Conservation (phyloP, 2,329 filamentous ascomycete genomes). For the Pestalotiopsis sp. region DNA sequence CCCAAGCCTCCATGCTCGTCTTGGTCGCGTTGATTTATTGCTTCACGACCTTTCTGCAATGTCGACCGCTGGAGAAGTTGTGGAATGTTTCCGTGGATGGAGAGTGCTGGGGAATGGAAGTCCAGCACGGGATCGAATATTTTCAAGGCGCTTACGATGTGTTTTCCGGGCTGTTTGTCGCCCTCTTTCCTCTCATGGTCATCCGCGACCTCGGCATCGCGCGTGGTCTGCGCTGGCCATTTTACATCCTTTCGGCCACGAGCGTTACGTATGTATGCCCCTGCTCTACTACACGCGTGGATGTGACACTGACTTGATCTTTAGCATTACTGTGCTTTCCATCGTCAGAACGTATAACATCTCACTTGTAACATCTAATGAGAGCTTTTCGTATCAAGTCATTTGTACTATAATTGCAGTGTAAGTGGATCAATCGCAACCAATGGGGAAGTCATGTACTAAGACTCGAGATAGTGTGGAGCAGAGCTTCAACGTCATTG, state of each 20-base stretch:
- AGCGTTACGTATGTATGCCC: slow-evolving; percentile 29
- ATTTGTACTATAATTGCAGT: slow-evolving; percentile 36
- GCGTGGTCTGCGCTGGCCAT: slow-evolving; percentile 34
- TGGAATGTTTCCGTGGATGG: slow-evolving; percentile 35
- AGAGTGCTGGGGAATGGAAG: slow-evolving; percentile 33
- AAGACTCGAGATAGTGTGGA: slow-evolving; percentile 28
- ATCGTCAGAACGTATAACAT: slow-evolving; percentile 38
- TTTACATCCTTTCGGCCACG: slow-evolving; percentile 33
- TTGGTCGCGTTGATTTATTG: slow-evolving; percentile 34
- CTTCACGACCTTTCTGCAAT: slow-evolving; percentile 37
- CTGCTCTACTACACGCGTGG: neutral
- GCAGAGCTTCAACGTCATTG: slow-evolving; percentile 39
- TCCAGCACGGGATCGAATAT: slow-evolving; percentile 36
- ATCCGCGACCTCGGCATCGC: slow-evolving; percentile 31
- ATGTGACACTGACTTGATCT: neutral
- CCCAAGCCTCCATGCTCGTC: slow-evolving; percentile 34
- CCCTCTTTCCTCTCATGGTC: slow-evolving; percentile 35
- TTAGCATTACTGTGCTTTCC: slow-evolving; percentile 33
- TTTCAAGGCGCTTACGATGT: slow-evolving; percentile 39
- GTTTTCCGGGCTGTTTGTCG: slow-evolving; percentile 38
- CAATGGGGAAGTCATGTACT: neutral
- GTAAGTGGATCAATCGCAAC: slow-evolving; percentile 18
- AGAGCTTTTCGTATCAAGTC: slow-evolving; percentile 31
- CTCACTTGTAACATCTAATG: slow-evolving; percentile 28
- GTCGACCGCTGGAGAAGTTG: slow-evolving; percentile 38